Base-by-base conservation (phyloP, 2,329 filamentous ascomycete species). In the Drechslerella dactyloides region DNA sequence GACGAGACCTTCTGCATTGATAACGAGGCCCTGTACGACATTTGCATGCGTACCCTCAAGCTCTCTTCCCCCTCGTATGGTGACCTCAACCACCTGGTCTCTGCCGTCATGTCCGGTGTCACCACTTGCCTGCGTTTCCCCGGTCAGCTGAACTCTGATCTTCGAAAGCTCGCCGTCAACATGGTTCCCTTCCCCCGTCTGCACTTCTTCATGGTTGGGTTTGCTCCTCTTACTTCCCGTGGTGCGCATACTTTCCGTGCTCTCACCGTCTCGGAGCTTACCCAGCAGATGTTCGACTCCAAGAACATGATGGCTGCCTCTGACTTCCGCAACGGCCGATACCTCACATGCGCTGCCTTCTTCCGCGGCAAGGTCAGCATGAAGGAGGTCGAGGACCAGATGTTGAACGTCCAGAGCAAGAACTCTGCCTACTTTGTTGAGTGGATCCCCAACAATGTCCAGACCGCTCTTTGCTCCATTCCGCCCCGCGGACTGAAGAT, bases 291-390 rank as follows among this genome's bases (percentile, higher is more conserved):
- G 92, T 99, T 96, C 86, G 94, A 99, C 86, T 93, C 94, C 80
- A 99, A 97, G 92, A 99, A 99, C 89, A 99, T 99, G 93, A 99
- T 99, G 94, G 94, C 94, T 84, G 94, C 94, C 76, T 96, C 93
- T 75, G 94, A 99, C 85, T 99, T 99, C 92, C 91, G 94, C 80
- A 99, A 97, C 83, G 94, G 94, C 82, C 94, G 94, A 80, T 99
- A 99, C 87, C 88, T 99, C 80, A 99, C 94, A 78, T 99, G 94
- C 89, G 97, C 90, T 82, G 93, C 94, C 81, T 96, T 99, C 84
- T 99, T 99, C 91, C 94, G 94, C 83, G 94, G 94, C 80, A 96
- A 96, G 87, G 91, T 99, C 81, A 96, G 93, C 81, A 97, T 97
- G 94, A 97, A 97, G 88, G 94, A 99, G 85, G 94, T 99, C 75